Conservation (phyloP, 116 monocot species). For the Cymodocea nodosa region DNA sequence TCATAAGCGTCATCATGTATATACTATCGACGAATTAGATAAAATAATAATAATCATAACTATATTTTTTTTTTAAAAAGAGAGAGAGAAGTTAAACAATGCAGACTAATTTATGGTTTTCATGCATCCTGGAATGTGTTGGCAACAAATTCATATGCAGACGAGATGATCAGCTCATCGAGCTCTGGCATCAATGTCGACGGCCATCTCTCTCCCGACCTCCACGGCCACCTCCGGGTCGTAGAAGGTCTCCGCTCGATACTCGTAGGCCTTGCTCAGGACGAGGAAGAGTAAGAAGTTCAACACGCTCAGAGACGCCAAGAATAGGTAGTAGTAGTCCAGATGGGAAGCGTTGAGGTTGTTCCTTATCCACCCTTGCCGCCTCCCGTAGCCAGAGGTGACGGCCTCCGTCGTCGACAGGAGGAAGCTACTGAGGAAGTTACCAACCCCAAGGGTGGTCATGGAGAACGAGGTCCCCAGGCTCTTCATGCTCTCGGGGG, state of each 20-base stretch:
- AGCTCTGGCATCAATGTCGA: not conserved
- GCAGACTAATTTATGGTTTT: too few relatives aligned
- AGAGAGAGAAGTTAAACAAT: too few relatives aligned
- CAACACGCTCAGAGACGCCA: slow-evolving; percentile 13
- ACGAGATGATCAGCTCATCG: too few relatives aligned
- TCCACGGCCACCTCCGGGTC: not conserved
- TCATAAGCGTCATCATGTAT: too few relatives aligned
- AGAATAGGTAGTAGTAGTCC: slow-evolving; percentile 28
- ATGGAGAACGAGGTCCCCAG: slow-evolving; percentile 13
- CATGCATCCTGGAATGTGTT: too few relatives aligned
- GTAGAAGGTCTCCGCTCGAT: slow-evolving; percentile 17
- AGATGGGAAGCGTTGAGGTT: slow-evolving; percentile 27
- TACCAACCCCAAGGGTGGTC: too few relatives aligned
- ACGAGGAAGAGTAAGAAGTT: slow-evolving; percentile 24
- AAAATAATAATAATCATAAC: too few relatives aligned
- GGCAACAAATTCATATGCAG: too few relatives aligned
- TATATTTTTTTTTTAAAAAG: too few relatives aligned
- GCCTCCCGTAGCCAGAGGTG: slow-evolving; percentile 5
- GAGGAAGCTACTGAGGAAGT: slow-evolving; percentile 24
- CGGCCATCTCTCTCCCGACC: not conserved
- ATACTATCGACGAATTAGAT: too few relatives aligned
- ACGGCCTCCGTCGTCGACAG: slow-evolving; percentile 12
- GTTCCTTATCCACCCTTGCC: slow-evolving; percentile 34
- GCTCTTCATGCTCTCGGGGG: slow-evolving; percentile 49
- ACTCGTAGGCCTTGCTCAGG: slow-evolving; percentile 11